Conservation (phyloP, 2,329 filamentous ascomycete genomes). For the Eutypella sp. region DNA sequence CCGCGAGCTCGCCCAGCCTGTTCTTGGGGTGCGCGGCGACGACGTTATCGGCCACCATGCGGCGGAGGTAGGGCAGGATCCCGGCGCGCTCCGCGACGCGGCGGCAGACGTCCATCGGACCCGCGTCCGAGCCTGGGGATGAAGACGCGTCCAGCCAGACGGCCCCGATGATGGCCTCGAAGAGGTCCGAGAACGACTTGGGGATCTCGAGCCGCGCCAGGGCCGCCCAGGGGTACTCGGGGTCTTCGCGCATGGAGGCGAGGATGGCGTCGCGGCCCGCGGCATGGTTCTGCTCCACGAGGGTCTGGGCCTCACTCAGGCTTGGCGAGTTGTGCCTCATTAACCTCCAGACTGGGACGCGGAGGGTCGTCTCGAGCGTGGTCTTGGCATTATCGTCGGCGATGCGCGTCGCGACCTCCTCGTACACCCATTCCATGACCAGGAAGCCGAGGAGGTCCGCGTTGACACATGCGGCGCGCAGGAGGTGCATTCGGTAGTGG, state of each 20-base stretch:
- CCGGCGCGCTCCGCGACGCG: conserved; percentile 59
- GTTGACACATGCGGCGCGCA: conserved; percentile 75
- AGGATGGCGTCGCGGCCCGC: conserved; percentile 44
- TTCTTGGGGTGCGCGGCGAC: conserved; percentile 63
- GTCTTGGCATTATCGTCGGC: conserved; percentile 15
- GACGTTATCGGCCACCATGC: conserved; percentile 55
- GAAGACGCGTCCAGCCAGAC: conserved; percentile 89
- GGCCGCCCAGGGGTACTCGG: conserved; percentile 69
- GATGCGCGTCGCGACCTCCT: conserved; percentile 27
- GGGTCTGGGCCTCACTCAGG: conserved; percentile 42
- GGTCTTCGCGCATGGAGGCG: conserved; percentile 42
- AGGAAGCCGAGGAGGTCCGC: conserved; percentile 74
- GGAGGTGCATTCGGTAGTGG: conserved; percentile 63
- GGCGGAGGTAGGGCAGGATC: conserved; percentile 56
- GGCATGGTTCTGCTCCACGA: conserved; percentile 40
- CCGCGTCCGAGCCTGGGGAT: no score
- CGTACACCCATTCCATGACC: conserved; percentile 52
- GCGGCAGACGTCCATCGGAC: conserved; percentile 55
- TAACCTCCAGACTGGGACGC: conserved; percentile 61
- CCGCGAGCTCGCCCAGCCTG: conserved; percentile 56
- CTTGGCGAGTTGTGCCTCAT: conserved; percentile 54
- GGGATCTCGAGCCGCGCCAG: conserved; percentile 60
- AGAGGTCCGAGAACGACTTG: conserved; percentile 79
- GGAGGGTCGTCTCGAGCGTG: conserved; percentile 17
- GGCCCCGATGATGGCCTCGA: conserved; percentile 77